These are phyloP conservation scores for Teratosphaeria nubilosa DNA, from an alignment of 2,329 filamentous ascomycete genomes.

Conservation along the genomic window DNA sequence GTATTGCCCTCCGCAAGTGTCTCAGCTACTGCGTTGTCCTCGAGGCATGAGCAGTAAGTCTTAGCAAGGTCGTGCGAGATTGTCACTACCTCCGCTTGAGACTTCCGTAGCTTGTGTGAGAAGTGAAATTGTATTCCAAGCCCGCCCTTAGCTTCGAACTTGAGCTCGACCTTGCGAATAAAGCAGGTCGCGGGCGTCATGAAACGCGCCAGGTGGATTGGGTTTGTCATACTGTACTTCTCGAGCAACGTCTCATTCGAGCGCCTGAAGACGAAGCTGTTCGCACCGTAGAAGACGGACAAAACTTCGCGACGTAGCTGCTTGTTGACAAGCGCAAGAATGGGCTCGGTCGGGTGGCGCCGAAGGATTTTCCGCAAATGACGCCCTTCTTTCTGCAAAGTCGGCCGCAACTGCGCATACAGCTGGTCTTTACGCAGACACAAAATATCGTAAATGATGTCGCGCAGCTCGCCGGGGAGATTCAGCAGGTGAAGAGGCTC, in stretches of 20 bases:
- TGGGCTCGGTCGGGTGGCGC: conserved; percentile 2
- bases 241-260: background rate
- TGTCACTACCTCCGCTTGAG: background rate
- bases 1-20: background rate
- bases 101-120: background rate
- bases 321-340: background rate
- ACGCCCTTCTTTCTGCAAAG: background rate
- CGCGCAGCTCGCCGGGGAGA: conserved; percentile 7
- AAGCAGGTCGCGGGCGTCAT: background rate
- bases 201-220: background rate
- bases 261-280: conserved; percentile 2
- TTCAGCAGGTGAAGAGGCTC: conserved; percentile 1
- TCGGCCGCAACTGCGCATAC: conserved; percentile 1
- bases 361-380: background rate
- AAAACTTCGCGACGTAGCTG: conserved; percentile 5
- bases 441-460: conserved; percentile 7
- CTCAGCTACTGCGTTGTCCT: background rate
- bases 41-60: conserved; percentile 2
- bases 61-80: conserved; percentile 1
- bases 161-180: background rate
- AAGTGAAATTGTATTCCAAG: background rate
- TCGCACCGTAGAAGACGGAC: conserved; percentile 5
- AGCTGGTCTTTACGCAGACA: background rate
- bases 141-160: background rate
- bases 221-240: background rate